Percentiles rank a stretch among this genome's conserved stretches.
Conservation (phyloP, 2,329 filamentous ascomycete species). For the Claviceps maximensis region DNA sequence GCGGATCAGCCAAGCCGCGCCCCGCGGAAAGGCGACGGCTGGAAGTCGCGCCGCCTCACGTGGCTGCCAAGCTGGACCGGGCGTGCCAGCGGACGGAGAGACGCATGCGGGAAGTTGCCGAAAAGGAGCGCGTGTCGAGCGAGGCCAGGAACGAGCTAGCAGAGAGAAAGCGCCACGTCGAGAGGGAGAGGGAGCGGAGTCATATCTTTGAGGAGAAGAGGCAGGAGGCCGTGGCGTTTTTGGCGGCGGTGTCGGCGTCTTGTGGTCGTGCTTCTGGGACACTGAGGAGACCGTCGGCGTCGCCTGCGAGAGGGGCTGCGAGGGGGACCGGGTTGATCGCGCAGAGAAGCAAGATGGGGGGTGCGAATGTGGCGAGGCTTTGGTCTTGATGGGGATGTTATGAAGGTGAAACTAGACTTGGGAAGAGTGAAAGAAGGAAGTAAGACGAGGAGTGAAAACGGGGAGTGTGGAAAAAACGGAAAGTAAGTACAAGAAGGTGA, state of each 20-base stretch:
- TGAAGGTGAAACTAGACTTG: not conserved
- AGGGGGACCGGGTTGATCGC: not conserved
- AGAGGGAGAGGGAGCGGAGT: constrained; percentile 35
- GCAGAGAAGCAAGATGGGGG: not conserved
- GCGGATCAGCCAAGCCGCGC: constrained; percentile 35
- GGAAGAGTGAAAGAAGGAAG: no score
- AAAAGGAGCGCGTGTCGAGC: constrained; percentile 27
- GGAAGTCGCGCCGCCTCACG: constrained; percentile 22
- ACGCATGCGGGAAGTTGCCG: constrained; percentile 26
- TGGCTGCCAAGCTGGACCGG: constrained; percentile 34
- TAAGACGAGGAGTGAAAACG: not conserved
- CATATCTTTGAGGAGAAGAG: constrained; percentile 35
- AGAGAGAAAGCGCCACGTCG: constrained; percentile 27
- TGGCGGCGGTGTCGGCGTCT: constrained; percentile 15
- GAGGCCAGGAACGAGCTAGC: constrained; percentile 32
- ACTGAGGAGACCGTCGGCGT: constrained; percentile 16
- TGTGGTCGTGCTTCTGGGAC: no score
- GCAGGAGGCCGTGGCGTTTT: constrained; percentile 29
- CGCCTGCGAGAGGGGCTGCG: not conserved
- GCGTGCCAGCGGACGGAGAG: constrained; percentile 33
- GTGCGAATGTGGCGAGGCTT: constrained; percentile 6
- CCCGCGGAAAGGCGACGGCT: constrained; percentile 13
- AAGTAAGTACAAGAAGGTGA: not conserved
- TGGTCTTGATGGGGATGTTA: constrained; percentile 6
- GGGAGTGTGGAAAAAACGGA: not conserved